phyloP scores from a whole-genome alignment of 176 grass and related monocot genomes.

The Oryza officinalis region DNA sequence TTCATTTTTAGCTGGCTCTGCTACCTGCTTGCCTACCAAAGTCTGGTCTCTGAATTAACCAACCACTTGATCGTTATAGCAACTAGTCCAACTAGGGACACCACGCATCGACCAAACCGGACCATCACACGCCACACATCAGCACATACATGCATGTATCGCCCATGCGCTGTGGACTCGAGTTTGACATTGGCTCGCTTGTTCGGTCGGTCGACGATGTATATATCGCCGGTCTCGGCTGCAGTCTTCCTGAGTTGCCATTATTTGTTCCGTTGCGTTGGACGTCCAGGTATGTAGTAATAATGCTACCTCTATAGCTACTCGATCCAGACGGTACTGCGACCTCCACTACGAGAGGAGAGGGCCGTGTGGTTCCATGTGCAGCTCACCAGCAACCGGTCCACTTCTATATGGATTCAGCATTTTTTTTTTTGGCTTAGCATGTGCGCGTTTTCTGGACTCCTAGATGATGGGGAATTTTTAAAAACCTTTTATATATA shows the following conservation, averaged over 20 bases:
- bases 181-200: not conserved
- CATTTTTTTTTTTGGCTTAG: too few relatives aligned
- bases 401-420: not conserved
- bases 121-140: too few relatives aligned
- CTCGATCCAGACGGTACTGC: slow-evolving; percentile 28
- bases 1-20: not conserved
- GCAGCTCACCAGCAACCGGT: slow-evolving; percentile 2
- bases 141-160: not conserved
- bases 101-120: not conserved
- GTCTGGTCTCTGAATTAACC: not conserved
- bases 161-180: slow-evolving; percentile 19
- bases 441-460: too few relatives aligned
- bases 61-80: not conserved
- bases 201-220: not conserved
- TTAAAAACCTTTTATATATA: not conserved
- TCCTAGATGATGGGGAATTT: too few relatives aligned
- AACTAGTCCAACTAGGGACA: not conserved
- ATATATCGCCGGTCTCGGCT: not conserved
- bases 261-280: not conserved
- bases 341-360: slow-evolving; percentile 35
- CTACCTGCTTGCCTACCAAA: not conserved
- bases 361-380: not conserved
- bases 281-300: slow-evolving; percentile 2
- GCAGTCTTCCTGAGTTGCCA: not conserved
- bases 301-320: not conserved